Evolutionary conservation across 2,329 filamentous ascomycete genomes (phyloP), one percentile per base, ranked within the genome.

Genomic region (Claviceps paspali): DNA sequence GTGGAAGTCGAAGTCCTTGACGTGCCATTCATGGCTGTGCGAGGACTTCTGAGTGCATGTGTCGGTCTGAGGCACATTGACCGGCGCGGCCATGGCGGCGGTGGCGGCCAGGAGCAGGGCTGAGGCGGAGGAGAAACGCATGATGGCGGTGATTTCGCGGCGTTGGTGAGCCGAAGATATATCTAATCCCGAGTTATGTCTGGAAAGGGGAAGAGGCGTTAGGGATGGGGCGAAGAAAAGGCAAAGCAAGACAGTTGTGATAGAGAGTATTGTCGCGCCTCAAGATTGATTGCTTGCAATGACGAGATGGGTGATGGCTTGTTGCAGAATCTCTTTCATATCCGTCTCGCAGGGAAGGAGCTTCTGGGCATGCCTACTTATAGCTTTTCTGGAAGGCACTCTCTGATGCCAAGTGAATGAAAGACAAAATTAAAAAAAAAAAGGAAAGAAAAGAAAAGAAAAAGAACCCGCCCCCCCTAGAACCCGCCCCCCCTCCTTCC

Each of bases 1-100:
- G 49, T 65, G 60, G 56, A 57, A 71, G 49, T 63, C 58, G 41
- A 73, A 67, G 49, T 54, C 48, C 32, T 54, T 44, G 30, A 70
- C 45, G 1, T 49, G 52, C 65, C 67, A 71, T 7, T 42, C 31
- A 6, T 23, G 33, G 33, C 51, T 34, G 22, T 41, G 36, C 26
- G 35, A 36, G 6, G 51, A 52, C 32, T 39, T 38, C 6, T 35
- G 8, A 6, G 45, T 46, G 45, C 52, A 56, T 12, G 29, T 34
- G 26, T 42, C 29, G 27, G 26, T 2, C 29, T 34, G 33, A 36
- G 17, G 33, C 19, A 36, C 33, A 7, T 37, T 35, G 26, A 18
- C 27, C 14, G 52, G 49, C 14, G 47, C 39, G 22, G 49, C 49
- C 26, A 52, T 26, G 36, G 47, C 49, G 14, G 47, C 21, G 43